Conservation (phyloP, 208 protist species). For the Tetramitus jugosus region DNA sequence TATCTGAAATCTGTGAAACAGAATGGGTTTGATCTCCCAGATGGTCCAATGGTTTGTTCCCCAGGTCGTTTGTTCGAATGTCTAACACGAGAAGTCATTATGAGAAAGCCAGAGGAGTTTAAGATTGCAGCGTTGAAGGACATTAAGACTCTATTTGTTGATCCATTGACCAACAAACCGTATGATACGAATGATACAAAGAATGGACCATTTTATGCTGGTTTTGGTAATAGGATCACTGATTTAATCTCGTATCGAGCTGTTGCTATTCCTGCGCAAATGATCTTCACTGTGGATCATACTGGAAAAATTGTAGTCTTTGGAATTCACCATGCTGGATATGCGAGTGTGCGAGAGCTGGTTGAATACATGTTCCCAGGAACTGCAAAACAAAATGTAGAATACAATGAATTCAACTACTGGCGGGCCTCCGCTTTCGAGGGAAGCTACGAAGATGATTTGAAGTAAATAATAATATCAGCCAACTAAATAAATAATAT, state of each 20-base stretch:
- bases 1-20: constrained; percentile 71
- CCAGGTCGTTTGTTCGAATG: constrained; percentile 72
- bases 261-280: constrained; percentile 57
- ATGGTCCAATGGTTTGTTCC: constrained; percentile 69
- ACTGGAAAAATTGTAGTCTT: not conserved
- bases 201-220: constrained; percentile 69
- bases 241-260: constrained; percentile 71
- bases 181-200: too few relatives aligned
- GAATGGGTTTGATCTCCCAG: constrained; percentile 51
- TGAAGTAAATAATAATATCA: too few relatives aligned
- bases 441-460: too few relatives aligned
- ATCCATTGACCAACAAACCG: too few relatives aligned
- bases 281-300: constrained; percentile 72
- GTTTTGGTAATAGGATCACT: constrained; percentile 76
- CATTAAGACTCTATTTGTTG: constrained; percentile 61
- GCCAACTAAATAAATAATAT: too few relatives aligned
- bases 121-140: constrained; percentile 70
- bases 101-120: constrained; percentile 70
- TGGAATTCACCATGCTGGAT: not conserved
- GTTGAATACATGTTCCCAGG: constrained; percentile 10
- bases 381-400: not conserved
- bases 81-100: constrained; percentile 71
- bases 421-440: too few relatives aligned
- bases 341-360: not conserved
- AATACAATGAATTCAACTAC: too few relatives aligned